A percentile compares a stretch with the other conserved stretches of the same genome.
Evolutionary conservation across 176 grass and related monocot genomes (phyloP).

Genomic region (Rhynchospora pubera): DNA sequence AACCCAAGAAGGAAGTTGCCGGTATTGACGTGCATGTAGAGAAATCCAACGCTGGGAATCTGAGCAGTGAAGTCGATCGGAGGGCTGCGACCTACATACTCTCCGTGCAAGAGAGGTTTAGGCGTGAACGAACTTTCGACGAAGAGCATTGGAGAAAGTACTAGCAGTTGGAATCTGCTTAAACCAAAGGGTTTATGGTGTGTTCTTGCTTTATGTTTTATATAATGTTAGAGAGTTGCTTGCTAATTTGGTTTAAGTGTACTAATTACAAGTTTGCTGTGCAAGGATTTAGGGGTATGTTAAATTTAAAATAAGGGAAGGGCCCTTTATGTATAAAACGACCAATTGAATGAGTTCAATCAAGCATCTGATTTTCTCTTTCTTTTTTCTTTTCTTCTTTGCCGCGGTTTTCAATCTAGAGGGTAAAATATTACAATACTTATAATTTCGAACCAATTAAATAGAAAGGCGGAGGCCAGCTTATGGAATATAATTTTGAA

Average conservation of each 20-base stretch:
- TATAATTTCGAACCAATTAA: too few species aligned
- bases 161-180: not conserved
- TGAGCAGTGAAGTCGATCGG: constrained; percentile 12
- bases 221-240: not conserved
- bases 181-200: not conserved
- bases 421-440: too few species aligned
- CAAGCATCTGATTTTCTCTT: not conserved
- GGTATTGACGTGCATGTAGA: constrained; percentile 17
- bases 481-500: too few species aligned
- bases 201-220: not conserved
- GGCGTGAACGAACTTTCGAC: not conserved
- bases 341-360: not conserved
- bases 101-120: constrained; percentile 17
- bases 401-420: not conserved
- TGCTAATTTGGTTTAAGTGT: not conserved
- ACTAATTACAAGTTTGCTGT: not conserved
- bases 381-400: not conserved
- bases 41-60: not conserved
- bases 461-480: too few species aligned
- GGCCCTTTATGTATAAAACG: not conserved
- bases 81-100: constrained; percentile 14
- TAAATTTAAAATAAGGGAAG: not conserved
- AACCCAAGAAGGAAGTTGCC: not conserved
- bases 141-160: not conserved
- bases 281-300: too few species aligned